Evolutionary conservation across 163 green algal species (phyloP).

Genomic region (Prototheca cutis): DNA sequence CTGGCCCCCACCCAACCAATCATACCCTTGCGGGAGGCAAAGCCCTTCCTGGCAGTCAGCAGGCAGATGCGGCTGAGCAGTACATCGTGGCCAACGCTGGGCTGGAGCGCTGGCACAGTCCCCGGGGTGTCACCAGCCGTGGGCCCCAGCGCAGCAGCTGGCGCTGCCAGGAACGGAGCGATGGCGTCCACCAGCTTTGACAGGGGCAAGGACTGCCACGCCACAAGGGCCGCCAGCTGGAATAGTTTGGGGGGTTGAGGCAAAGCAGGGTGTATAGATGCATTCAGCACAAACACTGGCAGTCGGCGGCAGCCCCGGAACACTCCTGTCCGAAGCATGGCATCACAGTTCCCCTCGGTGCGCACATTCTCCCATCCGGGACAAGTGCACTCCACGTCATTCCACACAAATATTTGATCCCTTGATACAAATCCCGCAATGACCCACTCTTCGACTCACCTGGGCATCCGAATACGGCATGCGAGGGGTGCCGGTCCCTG

Average conservation of each 20-base stretch:
- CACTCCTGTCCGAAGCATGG: no score
- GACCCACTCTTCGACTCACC: not conserved
- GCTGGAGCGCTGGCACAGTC: not conserved
- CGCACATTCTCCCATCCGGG: not conserved
- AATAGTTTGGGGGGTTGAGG: not conserved
- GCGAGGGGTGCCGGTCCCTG: not conserved
- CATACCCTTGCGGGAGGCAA: conserved; percentile 11
- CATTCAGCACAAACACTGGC: no score
- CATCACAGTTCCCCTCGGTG: no score
- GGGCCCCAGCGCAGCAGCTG: not conserved
- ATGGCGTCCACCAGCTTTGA: conserved; percentile 11
- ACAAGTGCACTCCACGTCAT: no score
- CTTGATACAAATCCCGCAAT: no score
- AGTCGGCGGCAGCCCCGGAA: no score
- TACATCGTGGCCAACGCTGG: not conserved
- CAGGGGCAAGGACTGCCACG: conserved; percentile 13
- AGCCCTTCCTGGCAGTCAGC: conserved; percentile 17
- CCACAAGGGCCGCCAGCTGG: conserved; percentile 10
- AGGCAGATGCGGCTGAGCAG: conserved; percentile 15
- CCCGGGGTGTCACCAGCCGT: no score
- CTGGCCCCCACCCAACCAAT: no score
- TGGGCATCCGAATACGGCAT: not conserved
- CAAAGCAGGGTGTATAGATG: no score
- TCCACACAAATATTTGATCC: no score
- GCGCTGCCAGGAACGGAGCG: conserved; percentile 13